phyloP scores from a whole-genome alignment of 2,329 filamentous ascomycete species.

The Talaromyces atroroseus region DNA sequence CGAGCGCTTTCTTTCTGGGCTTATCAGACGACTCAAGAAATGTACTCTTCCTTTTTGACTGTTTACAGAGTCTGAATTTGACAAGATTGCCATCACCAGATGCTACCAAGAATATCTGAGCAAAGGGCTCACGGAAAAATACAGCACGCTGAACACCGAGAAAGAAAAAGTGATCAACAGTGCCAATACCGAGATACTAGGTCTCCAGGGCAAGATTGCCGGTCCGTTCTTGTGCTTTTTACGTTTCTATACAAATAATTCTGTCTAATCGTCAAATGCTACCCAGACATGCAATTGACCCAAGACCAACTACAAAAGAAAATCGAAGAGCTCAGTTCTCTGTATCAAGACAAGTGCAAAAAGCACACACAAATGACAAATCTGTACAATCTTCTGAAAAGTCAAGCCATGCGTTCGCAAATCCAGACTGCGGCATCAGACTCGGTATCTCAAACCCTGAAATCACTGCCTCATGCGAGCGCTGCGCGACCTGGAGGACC shows the following conservation, averaged over 20 bases:
- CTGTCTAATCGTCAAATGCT: constrained; percentile 6
- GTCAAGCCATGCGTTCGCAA: constrained; percentile 49
- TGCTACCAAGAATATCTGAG: constrained; percentile 72
- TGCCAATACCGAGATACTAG: constrained; percentile 66
- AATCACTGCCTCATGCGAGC: constrained; percentile 26
- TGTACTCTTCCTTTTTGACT: constrained; percentile 47
- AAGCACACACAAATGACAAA: constrained; percentile 64
- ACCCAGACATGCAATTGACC: constrained; percentile 53
- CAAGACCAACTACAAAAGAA: constrained; percentile 62
- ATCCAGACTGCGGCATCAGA: constrained; percentile 53
- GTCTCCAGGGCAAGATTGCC: constrained; percentile 59
- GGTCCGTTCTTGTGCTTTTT: constrained; percentile 41
- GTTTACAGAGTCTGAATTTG: constrained; percentile 6
- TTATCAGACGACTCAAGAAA: constrained; percentile 68
- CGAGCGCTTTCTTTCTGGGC: constrained; percentile 32
- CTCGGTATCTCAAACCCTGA: constrained; percentile 44
- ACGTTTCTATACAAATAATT: neutral
- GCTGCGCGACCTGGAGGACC: constrained; percentile 12
- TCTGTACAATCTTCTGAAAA: constrained; percentile 53
- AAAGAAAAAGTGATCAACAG: constrained; percentile 70
- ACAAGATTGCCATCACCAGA: constrained; percentile 34
- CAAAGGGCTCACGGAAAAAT: constrained; percentile 68
- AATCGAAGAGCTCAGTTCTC: constrained; percentile 64
- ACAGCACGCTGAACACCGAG: constrained; percentile 56
- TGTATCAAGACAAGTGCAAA: constrained; percentile 64